Base-by-base conservation (phyloP, 1,284 basidiomycete genomes). In the Stereum hirsutum region DNA sequence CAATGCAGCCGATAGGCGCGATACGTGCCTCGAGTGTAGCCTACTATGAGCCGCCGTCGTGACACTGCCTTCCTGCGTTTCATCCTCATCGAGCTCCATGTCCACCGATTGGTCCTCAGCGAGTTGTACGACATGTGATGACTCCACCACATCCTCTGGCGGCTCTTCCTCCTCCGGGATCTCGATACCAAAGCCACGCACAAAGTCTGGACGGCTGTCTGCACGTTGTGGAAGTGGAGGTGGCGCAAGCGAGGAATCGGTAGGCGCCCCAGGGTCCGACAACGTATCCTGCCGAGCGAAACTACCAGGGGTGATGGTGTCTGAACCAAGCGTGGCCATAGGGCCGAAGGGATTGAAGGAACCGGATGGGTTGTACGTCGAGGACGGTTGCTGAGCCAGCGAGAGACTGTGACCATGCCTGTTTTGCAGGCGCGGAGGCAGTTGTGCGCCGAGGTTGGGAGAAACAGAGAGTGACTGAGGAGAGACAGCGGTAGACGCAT, bases 111-210 rank as follows among this genome's bases (percentile, higher is more conserved):
- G 58, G 14, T 58, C 51, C 10, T 46, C 52, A n/a, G 54, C 47
- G 3, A 46, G 54, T 20, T 55, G 49, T 6, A 60, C 61, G 12
- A 53, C 52, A 3, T 54, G 54, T 2, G 53, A 56, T 12, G 57
- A 64, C 28, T 62, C 66, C 4, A 70, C 69, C 32, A 60, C 51
- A n/a, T 60, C 62, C 47, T 61, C 58, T 14, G 56, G 56, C 42
- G 58, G 54, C 44, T 63, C 61, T 36, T 72, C 76, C 54, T 87
- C 84, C 52, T 85, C 80, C 4, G 83, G 80, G 45, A 80, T 76
- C 50, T 89, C 83, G 38, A 89, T 54, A 2, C 86, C 84, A 58
- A 89, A 89, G 2, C 86, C 85, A 49, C 80, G 74, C 44, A 63
- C 59, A 54, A 88, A 89, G 57, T 89, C 84, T 4, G 82, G 78